Evolutionary conservation across 257 asterid genomes (phyloP), one percentile per base, ranked within the genome.

Genomic region (Solanum rostratum): DNA sequence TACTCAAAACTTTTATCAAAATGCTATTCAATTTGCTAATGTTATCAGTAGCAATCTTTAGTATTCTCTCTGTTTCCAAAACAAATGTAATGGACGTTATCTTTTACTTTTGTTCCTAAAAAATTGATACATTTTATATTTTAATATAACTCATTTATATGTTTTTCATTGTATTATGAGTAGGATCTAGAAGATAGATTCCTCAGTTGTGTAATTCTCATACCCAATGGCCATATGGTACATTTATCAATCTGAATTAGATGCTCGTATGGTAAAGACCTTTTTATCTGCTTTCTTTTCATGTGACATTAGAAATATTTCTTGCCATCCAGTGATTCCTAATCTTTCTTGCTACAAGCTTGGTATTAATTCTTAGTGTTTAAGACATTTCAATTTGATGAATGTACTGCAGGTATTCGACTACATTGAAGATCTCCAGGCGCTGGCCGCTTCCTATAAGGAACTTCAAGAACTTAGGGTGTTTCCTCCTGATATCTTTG

Each of bases 391-490:
- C 22, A 74, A 50, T 46, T 74, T 46, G 59, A 74, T 74, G 53
- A 45, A 24, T 63, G 54, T 19, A 81, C 22, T 60, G 54, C 88
- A 85, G 88, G 85, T 85, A 39, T 66, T 81, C 24, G 88, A 85
- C 79, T 85, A 41, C 54, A 85, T 85, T 53, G 88, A 81, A 74
- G 88, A 85, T 55, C 82, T 85, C 43, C 81, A 81, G 41, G 62
- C 57, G 29, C 37, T 85, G 41, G 88, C 88, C 1, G 59, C 74
- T 27, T 49, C 85, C 45, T 83, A 80, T 83, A 83, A 83, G 65
- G 63, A 66, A 46, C 85, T 83, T 68, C 80, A 83, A 83, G 80
- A 83, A 65, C 68, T 83, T 46, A 83, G 85, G 79, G 85, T 83
- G 43, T 83, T 83, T 12, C 85, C 85, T n/a, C 66, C 85, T 49